Evolutionary conservation across 2,329 filamentous ascomycete species (phyloP).

Genomic region (Aspergillus pseudonomiae): DNA sequence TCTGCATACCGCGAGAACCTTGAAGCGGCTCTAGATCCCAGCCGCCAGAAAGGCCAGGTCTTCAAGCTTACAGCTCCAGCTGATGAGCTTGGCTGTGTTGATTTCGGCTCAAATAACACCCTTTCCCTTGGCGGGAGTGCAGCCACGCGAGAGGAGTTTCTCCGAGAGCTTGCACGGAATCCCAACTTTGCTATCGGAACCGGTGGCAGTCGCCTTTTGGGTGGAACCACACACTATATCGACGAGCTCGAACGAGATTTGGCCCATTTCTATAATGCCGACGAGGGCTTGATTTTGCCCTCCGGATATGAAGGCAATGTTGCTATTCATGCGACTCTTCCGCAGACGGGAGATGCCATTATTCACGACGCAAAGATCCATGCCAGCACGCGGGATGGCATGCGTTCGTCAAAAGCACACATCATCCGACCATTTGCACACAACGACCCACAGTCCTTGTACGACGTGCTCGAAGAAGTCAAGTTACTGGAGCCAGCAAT

Average conservation of each 20-base stretch:
- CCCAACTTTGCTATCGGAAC: slow-evolving; percentile 13
- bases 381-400: slow-evolving; percentile 71
- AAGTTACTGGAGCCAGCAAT: slow-evolving; percentile 3
- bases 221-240: slow-evolving; percentile 13
- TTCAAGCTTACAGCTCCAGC: slow-evolving; percentile 5
- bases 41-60: neutral
- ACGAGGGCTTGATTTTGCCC: slow-evolving; percentile 55
- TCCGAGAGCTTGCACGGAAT: slow-evolving; percentile 10
- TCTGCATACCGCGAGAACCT: neutral
- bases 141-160: slow-evolving; percentile 7
- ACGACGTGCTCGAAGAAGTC: neutral
- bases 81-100: neutral
- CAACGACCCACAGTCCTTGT: slow-evolving; percentile 5
- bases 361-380: slow-evolving; percentile 70
- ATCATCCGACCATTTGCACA: slow-evolving; percentile 27
- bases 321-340: slow-evolving; percentile 55
- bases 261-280: slow-evolving; percentile 56
- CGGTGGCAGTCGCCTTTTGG: slow-evolving; percentile 8
- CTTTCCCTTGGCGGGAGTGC: slow-evolving; percentile 11
- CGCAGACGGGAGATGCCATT: slow-evolving; percentile 57
- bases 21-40: neutral
- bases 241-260: slow-evolving; percentile 51
- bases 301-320: slow-evolving; percentile 62
- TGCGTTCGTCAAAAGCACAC: slow-evolving; percentile 58
- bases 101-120: slow-evolving; percentile 18